Percentiles rank a stretch among this genome's conserved stretches.
phyloP scores from a whole-genome alignment of 176 grass and related monocot species.

The Aegilops tauschii region DNA sequence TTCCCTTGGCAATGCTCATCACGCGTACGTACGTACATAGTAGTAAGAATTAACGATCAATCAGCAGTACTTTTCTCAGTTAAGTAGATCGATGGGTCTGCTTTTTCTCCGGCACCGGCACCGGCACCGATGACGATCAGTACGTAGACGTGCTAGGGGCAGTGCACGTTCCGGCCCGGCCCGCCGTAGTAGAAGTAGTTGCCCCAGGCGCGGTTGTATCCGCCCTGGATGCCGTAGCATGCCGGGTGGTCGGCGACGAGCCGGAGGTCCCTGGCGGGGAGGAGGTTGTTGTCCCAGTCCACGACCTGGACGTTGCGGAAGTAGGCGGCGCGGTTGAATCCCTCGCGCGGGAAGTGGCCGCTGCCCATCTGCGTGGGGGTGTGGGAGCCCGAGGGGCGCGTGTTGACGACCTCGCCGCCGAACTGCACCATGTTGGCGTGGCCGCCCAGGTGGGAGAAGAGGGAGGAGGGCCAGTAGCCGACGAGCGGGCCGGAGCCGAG shows the following conservation, averaged over 20 bases:
- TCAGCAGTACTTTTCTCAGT: neutral
- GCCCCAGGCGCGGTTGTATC: conserved; percentile 49
- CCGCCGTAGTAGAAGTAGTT: conserved; percentile 92
- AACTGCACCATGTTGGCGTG: conserved; percentile 93
- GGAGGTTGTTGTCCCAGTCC: conserved; percentile 83
- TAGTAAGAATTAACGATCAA: neutral
- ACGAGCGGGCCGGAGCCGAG: conserved; percentile 65
- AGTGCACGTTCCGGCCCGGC: conserved; percentile 59
- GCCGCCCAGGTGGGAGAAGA: conserved; percentile 64
- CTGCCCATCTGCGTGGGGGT: conserved; percentile 84
- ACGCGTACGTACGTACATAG: neutral
- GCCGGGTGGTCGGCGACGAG: conserved; percentile 67
- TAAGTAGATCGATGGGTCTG: neutral
- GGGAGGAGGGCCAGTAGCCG: conserved; percentile 71
- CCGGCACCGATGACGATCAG: neutral
- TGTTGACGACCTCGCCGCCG: conserved; percentile 84
- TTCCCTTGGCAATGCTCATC: neutral
- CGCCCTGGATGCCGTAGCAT: conserved; percentile 69
- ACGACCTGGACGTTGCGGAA: conserved; percentile 88
- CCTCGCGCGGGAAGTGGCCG: conserved; percentile 59
- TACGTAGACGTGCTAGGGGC: neutral
- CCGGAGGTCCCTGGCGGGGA: conserved; percentile 50
- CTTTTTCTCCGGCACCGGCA: neutral
- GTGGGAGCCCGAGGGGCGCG: conserved; percentile 48
- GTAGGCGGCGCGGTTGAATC: conserved; percentile 59